Base-by-base conservation (phyloP, 441 rosid species). In the Pelargonium fulgidum region DNA sequence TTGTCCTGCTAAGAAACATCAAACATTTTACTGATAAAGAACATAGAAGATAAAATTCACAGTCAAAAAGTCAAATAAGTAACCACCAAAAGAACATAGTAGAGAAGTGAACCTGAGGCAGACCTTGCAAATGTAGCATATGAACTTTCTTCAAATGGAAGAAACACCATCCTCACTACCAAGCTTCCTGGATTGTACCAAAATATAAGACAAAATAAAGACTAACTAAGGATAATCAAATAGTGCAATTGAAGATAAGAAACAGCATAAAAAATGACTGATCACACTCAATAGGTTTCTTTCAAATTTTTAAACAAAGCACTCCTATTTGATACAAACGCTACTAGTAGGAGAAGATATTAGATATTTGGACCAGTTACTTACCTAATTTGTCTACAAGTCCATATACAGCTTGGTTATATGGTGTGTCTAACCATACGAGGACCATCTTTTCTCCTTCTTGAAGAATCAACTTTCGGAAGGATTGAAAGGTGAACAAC, bases 141-240 rank as follows among this genome's bases (percentile, higher is more conserved):
- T 61, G 98, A 84, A 82, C 97, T 94, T 82, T 94, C 99, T 84
- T 94, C 97, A 59, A 91, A 90, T 9, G 97, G 99, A 76, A 91
- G 90, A 85, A 91, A 87, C 76, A 94, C 89, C 88, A 93, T 52
- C 75, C 97, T 85, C 74, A 91, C 99, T 66, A 93, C 99, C 74
- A 90, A 79, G 85, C 99, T 90, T 76, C 96, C 99, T 93, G 86
- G 64, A 50, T 44, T 41, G 56, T 62, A 22, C 39, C 64, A 75
- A 10, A 70, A 70, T 68, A 56, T 4, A 54, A 70, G 58, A 56
- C 26, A 10, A 71, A 70, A 70, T 48, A 3, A 54, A 70, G 50
- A 17, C 26, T 56, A 56, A n/a, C 3, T 50, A n/a, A 50, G 56
- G 56, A 50, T 50, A n/a, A 50, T n/a, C n/a, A n/a, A 50, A 4